Base-by-base conservation (phyloP, 176 grass and related monocot species). In the Neostapfia colusana region DNA sequence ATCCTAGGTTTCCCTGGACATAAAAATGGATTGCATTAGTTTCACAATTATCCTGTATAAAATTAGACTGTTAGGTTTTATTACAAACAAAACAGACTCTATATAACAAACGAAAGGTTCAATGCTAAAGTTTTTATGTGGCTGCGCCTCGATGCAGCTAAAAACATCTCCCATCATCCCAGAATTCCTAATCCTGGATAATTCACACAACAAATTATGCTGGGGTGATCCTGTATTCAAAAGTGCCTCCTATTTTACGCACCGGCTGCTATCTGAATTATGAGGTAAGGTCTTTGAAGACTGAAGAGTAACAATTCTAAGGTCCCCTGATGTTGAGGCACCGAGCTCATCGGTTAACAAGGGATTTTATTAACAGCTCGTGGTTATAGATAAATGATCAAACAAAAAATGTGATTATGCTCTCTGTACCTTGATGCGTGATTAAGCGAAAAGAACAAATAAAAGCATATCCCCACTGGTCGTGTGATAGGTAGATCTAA, bases 91-190 rank as follows among this genome's bases (percentile, higher is more conserved):
- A 51, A 14, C 2, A 74, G 21, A 65, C 67, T 75, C 48, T 69
- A 24, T n/a, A n/a, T n/a, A 74, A 74, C 10, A 74, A n/a, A 51
- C 41, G 23, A 39, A 56, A 65, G 40, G 7, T 57, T 25, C n/a
- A 56, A 23, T 21, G 8, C 59, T 11, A 51, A 6, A 66, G 26
- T 8, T 67, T 78, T 78, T 12, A 87, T 35, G 34, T 43, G 71
- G 78, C 27, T 58, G 45, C 77, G 43, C 14, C 20, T 38, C 18
- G 2, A 50, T 64, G 59, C 25, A 82, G 56, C 18, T 86, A 56
- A 63, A 65, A 34, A n/a, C 37, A 78, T 54, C 50, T 65, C 40
- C 42, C 24, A 41, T 27, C 42, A 79, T 61, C 62, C 37, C 31
- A 61, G 50, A 67, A 68, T 66, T 71, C 10, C 7, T 10, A 79